Evolutionary conservation across 2,329 filamentous ascomycete genomes (phyloP).

Genomic region (Penicillium rolfsii): DNA sequence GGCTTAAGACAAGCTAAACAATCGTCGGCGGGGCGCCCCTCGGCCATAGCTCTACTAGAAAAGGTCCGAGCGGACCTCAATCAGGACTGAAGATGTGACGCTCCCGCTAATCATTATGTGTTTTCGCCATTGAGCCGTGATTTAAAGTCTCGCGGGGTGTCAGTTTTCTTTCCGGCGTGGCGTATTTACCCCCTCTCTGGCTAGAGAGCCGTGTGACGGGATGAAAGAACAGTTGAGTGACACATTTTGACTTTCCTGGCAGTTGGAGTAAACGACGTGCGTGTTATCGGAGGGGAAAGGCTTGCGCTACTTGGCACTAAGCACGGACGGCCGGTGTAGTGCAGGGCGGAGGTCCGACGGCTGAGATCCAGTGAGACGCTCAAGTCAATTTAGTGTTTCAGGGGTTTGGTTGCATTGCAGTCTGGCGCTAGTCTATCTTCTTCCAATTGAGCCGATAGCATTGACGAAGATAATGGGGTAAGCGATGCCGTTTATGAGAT

Average conservation of each 20-base stretch:
- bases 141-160: neutral
- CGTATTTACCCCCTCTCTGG: neutral
- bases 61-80: neutral
- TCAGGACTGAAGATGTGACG: neutral
- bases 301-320: constrained; percentile 5
- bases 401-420: constrained; percentile 7
- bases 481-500: neutral
- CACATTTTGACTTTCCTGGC: neutral
- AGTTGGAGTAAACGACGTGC: neutral
- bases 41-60: constrained; percentile 10
- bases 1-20: constrained; percentile 14
- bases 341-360: constrained; percentile 29
- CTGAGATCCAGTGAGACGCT: neutral
- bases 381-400: neutral
- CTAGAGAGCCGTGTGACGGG: neutral
- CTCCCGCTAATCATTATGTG: neutral
- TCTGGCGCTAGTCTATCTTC: neutral
- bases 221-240: neutral
- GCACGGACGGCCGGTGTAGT: constrained; percentile 2
- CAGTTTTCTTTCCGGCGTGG: constrained; percentile 8
- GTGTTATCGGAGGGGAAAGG: constrained; percentile 16
- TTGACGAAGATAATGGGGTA: neutral
- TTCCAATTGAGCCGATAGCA: neutral
- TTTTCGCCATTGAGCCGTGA: neutral
- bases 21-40: constrained; percentile 6